Evolutionary conservation across 2,329 filamentous ascomycete genomes (phyloP), one percentile per base, ranked within the genome.

Genomic region (Leptographium lundbergii): DNA sequence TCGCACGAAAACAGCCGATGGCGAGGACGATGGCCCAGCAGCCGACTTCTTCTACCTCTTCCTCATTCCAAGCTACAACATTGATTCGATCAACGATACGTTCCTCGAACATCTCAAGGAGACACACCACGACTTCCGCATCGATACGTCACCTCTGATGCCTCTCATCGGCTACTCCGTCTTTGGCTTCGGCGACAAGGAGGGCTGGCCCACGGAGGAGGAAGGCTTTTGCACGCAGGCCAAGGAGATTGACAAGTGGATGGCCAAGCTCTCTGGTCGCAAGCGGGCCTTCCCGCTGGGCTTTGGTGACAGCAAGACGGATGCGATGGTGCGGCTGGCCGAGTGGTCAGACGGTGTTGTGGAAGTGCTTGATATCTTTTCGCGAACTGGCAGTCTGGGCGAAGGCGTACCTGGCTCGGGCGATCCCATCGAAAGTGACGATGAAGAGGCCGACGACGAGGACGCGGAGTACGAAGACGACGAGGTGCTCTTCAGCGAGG

Each of bases 161-260:
- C 74, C 78, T 1, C 72, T 97, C 19, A 75, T 91, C 2, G 92
- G 92, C 10, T 97, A 96, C 69, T 89, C 89, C 0, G 91, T 97
- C 0, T 97, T 97, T 74, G 94, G 94, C 0, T 88, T 96, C 67
- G 92, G 92, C 22, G 92, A 97, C 69, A 84, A 81, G 62, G 89
- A 95, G 69, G 90, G 88, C 60, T 99, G 94, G 92, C 89, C 91
- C 0, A 89, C 87, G 0, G 91, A 96, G 72, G 82, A 86, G 61
- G 88, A 94, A 65, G 92, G 92, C 0, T 99, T 91, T 73, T 96
- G 92, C 69, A 91, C 89, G 62, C 92, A 97, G 69, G 92, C 92
- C 1, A 88, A 86, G 67, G 86, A 96, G 65, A 78, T 95, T 3
- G 92, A 99, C 69, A 91, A 85, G 69, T 97, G 94, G 92, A 89